A percentile compares a stretch with the other conserved stretches of the same genome.
Conservation (phyloP, 805 yeast genomes). For the Dipodascus albidus region DNA sequence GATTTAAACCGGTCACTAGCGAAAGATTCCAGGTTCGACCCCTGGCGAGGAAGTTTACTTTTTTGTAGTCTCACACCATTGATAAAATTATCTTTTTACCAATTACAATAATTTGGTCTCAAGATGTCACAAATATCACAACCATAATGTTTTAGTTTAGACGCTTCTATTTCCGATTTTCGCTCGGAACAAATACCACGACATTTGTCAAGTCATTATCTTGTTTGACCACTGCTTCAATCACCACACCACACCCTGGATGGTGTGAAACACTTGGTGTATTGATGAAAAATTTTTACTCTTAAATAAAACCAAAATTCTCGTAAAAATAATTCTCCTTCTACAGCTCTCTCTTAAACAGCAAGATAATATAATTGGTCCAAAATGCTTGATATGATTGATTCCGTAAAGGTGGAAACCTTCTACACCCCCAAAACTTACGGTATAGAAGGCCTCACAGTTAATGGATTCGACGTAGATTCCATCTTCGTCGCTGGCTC, state of each 20-base stretch:
- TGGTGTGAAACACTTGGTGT: neutral
- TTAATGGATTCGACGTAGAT: slow-evolving; percentile 15
- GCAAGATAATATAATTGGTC: neutral
- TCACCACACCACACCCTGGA: neutral
- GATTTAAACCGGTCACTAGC: slow-evolving; percentile 23
- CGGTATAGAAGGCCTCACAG: slow-evolving; percentile 5
- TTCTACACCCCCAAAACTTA: neutral
- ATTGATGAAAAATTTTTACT: neutral
- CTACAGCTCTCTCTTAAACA: no score
- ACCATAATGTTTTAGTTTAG: no score
- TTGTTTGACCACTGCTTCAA: no score
- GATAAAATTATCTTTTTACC: no score
- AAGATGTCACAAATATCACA: no score
- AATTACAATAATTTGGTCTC: no score
- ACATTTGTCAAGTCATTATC: no score
- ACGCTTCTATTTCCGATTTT: no score
- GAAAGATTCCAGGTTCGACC: slow-evolving; percentile 47
- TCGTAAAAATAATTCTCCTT: no score
- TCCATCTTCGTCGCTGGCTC: slow-evolving; percentile 14
- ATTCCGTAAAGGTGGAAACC: neutral
- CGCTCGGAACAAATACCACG: no score
- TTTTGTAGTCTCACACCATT: slow-evolving; percentile 11
- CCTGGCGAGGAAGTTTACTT: slow-evolving; percentile 43
- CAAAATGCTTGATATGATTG: neutral
- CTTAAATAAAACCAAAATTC: no score